phyloP scores from a whole-genome alignment of 192 early-diverging fungal species.

The Allomyces macrogynus region DNA sequence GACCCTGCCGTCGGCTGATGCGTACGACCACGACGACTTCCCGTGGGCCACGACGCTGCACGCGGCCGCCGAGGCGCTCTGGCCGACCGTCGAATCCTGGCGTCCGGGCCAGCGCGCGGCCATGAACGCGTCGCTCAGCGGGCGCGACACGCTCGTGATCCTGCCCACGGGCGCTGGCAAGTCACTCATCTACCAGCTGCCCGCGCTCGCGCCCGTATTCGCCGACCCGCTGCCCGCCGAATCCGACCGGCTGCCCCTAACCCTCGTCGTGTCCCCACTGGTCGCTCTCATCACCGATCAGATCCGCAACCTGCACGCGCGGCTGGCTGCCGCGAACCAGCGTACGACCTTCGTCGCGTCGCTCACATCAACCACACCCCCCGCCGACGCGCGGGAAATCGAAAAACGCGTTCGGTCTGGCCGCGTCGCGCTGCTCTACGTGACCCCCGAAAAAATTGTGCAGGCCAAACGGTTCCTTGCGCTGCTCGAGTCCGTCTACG shows the following conservation, averaged over 20 bases:
- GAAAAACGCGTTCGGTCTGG: constrained; percentile 1
- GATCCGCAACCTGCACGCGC: constrained; percentile 18
- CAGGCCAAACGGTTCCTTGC: constrained; percentile 18
- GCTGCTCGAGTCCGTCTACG: constrained; percentile 19
- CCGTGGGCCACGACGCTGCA: too few relatives aligned
- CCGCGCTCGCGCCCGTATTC: constrained; percentile 14
- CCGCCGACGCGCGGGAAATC: too few relatives aligned
- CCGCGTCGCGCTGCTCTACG: constrained; percentile 17
- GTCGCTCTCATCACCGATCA: constrained; percentile 32
- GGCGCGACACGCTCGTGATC: constrained; percentile 20
- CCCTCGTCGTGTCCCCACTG: constrained; percentile 28
- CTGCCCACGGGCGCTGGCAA: constrained; percentile 32
- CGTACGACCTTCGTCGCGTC: too few relatives aligned
- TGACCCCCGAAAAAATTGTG: constrained; percentile 28
- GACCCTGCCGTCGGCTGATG: too few relatives aligned
- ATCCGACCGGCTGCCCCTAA: constrained; percentile 1
- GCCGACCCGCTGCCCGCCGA: constrained; percentile 1
- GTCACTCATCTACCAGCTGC: constrained; percentile 31
- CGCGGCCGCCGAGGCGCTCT: too few relatives aligned
- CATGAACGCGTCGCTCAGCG: constrained; percentile 29
- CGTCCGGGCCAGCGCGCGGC: constrained; percentile 17
- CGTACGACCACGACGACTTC: too few relatives aligned
- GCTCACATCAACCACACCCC: neutral
- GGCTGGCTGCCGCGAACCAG: constrained; percentile 2
- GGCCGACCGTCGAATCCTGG: too few relatives aligned